These are phyloP conservation scores for Paramecium pentaurelia DNA, from an alignment of 73 alveolate species.

Conservation along the genomic window DNA sequence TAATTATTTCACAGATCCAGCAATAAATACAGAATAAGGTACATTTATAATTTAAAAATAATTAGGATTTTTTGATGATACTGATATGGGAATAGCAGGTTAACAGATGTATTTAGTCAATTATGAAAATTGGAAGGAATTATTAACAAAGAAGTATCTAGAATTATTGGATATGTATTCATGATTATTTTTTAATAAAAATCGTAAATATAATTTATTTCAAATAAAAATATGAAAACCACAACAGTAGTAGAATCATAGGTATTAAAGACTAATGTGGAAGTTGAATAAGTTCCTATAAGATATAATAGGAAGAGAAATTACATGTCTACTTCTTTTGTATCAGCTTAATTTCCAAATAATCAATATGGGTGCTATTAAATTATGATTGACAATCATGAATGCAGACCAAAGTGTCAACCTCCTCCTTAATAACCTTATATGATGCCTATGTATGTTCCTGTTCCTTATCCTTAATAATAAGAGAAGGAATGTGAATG, in stretches of 20 bases:
- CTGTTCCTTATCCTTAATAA: neutral
- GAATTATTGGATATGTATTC: neutral
- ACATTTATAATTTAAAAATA: neutral
- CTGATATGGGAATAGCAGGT: constrained; percentile 14
- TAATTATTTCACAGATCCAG: neutral
- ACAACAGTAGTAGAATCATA: neutral
- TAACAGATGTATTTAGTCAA: neutral
- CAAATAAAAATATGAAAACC: neutral
- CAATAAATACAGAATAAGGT: neutral
- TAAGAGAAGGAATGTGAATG: constrained; percentile 42
- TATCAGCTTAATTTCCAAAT: neutral
- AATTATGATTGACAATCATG: neutral
- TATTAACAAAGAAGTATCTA: neutral
- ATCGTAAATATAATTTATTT: neutral
- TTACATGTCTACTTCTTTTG: constrained; percentile 31
- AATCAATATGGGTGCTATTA: neutral
- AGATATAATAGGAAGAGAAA: constrained; percentile 20
- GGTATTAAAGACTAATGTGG: neutral
- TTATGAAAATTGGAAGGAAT: neutral
- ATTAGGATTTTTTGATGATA: neutral
- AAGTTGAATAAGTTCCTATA: neutral
- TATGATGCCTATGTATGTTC: constrained; percentile 39
- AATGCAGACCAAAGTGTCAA: neutral
- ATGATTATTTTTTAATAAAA: neutral
- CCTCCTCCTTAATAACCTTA: constrained; percentile 21